Conservation (phyloP, 2,329 filamentous ascomycete species). For the Dryadomyces quercus-mongolicae region DNA sequence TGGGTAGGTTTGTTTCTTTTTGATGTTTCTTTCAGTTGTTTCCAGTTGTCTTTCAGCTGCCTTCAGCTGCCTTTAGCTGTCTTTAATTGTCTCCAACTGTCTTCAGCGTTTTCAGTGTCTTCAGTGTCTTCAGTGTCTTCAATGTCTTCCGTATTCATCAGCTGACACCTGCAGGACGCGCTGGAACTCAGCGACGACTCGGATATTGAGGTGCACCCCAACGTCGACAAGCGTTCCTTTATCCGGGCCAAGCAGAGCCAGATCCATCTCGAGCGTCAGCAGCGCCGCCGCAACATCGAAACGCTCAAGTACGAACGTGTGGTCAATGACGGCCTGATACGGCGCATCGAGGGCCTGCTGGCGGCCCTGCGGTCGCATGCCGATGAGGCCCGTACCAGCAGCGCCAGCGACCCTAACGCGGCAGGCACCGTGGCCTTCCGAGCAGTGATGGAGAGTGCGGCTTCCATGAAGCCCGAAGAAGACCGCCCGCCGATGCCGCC, state of each 20-base stretch:
- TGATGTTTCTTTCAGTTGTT: too few relatives aligned
- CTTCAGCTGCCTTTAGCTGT: too few relatives aligned
- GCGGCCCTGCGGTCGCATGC: slow-evolving; percentile 63
- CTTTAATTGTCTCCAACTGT: too few relatives aligned
- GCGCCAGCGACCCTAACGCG: slow-evolving; percentile 27
- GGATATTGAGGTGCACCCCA: slow-evolving; percentile 95
- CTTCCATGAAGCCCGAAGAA: slow-evolving; percentile 52
- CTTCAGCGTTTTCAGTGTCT: too few relatives aligned
- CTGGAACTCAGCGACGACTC: slow-evolving; percentile 97
- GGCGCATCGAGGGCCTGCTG: slow-evolving; percentile 71
- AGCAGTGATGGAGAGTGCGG: slow-evolving; percentile 71
- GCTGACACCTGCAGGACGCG: slow-evolving; percentile 47
- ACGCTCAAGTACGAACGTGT: slow-evolving; percentile 85
- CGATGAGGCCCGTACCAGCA: slow-evolving; percentile 43
- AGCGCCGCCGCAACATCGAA: slow-evolving; percentile 79
- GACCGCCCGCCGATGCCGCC: slow-evolving; percentile 64
- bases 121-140: too few relatives aligned
- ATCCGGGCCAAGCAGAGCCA: slow-evolving; percentile 97
- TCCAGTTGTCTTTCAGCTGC: too few relatives aligned
- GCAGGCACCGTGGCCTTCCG: slow-evolving; percentile 78
- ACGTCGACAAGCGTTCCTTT: slow-evolving; percentile 96
- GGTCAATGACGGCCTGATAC: slow-evolving; percentile 83
- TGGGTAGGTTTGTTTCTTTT: slow-evolving; percentile 33
- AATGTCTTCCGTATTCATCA: not conserved
- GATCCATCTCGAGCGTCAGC: slow-evolving; percentile 82